These are phyloP conservation scores for Saksenaea oblongispora DNA, from an alignment of 371 early-diverging fungal species.

Conservation along the genomic window DNA sequence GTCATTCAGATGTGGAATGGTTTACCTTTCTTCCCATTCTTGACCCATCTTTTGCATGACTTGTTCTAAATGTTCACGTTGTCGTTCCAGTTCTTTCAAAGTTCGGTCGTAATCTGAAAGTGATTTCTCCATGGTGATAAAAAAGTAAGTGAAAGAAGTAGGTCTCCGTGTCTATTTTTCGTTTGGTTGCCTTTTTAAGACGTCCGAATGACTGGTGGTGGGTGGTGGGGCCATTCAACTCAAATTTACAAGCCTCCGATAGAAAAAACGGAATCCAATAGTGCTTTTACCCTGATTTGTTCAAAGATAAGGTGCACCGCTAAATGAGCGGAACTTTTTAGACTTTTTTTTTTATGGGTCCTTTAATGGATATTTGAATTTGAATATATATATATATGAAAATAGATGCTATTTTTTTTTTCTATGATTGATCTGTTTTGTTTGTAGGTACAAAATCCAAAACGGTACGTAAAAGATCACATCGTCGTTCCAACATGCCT, in stretches of 20 bases:
- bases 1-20: neutral
- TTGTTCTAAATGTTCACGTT: constrained; percentile 40
- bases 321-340: neutral
- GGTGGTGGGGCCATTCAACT: neutral
- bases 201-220: neutral
- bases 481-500: constrained; percentile 45
- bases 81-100: constrained; percentile 43
- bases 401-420: constrained; percentile 8
- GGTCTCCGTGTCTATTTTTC: neutral
- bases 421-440: neutral
- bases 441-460: constrained; percentile 25
- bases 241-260: neutral
- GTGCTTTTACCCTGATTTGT: neutral
- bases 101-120: constrained; percentile 50
- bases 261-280: neutral
- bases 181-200: neutral
- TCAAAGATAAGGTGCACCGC: neutral
- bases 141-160: constrained; percentile 1
- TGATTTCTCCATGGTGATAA: constrained; percentile 40
- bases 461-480: constrained; percentile 28
- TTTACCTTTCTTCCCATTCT: constrained; percentile 56
- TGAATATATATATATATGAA: constrained; percentile 4
- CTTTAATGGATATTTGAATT: too few species aligned
- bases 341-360: neutral
- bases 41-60: constrained; percentile 51